Base-by-base conservation (phyloP, 805 yeast genomes). In the Zygotorulaspora danielsina region DNA sequence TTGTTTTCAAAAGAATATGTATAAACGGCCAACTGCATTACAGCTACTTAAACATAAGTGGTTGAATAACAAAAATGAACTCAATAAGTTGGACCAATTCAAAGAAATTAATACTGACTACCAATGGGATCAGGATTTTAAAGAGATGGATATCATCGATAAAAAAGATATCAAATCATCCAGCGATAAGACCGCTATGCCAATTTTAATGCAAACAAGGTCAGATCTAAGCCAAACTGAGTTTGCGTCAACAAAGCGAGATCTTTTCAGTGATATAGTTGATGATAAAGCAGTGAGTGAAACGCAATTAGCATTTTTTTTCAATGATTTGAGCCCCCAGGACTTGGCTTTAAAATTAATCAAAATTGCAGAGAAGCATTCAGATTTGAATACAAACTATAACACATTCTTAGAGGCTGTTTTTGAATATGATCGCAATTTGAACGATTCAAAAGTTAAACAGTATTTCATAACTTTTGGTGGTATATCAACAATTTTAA, bases 1-100 rank as follows among this genome's bases (percentile, higher is more conserved):
- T 38, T 90, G 97, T 61, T 69, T 93, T 38, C 75, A 77, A 27
- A 84, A 79, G 59, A 78, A 81, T 46, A 89, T 94, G 19, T 59
- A 59, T 10, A 64, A 69, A 32, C 68, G 98, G 43, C 84, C 90
- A 0, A 70, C 72, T 11, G 86, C 95, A 0, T 64, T 65, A 18
- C 70, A 65, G 17, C 67, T 90, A 17, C 60, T 86, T 36, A 75
- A 70, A 42, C 94, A 84, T 55, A 71, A 71, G 37, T 90, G 65
- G 65, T 21, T 57, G 25, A 18, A 39, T 5, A 34, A 38, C 19
- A 39, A 39, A 6, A 26, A 32, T n/a, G 48, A 49, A 6, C 28
- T 35, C 4, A 35, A 50, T 13, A 51, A 51, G 30, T 40, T 61
- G 20, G 52, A 48, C 8, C 43, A 38, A 22, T 61, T 54, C 32